phyloP scores from a whole-genome alignment of 306 rosid species.

The Begonia loranthoides region DNA sequence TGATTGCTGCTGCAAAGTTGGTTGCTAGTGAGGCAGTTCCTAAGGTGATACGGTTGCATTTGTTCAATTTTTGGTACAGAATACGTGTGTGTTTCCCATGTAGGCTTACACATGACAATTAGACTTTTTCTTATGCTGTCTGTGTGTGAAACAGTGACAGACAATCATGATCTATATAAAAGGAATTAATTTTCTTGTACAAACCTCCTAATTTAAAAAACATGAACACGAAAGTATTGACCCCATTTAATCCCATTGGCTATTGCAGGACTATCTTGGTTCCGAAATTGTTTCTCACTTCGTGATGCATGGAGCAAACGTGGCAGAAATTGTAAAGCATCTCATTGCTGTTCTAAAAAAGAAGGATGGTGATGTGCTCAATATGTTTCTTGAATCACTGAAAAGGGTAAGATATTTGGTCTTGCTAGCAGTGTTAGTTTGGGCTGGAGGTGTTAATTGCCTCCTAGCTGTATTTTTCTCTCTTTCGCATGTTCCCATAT shows the following conservation, averaged over 20 bases:
- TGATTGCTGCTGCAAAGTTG: constrained; percentile 73
- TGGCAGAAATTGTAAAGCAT: constrained; percentile 60
- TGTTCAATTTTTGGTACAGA: neutral
- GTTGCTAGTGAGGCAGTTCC: constrained; percentile 44
- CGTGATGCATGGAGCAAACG: constrained; percentile 68
- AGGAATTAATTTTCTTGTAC: too few relatives aligned
- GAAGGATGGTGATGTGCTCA: constrained; percentile 38
- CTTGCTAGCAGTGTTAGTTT: neutral
- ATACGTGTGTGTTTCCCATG: neutral
- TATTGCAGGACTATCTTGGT: constrained; percentile 75
- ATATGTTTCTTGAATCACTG: constrained; percentile 65
- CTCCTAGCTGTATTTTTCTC: neutral
- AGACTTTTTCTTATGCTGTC: too few relatives aligned
- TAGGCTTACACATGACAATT: too few relatives aligned
- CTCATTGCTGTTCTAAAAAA: constrained; percentile 59
- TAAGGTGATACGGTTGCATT: constrained; percentile 32
- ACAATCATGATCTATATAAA: too few relatives aligned
- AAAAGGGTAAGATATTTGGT: constrained; percentile 44
- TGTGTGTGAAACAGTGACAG: too few relatives aligned
- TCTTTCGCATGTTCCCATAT: too few relatives aligned
- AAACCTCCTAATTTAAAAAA: too few relatives aligned
- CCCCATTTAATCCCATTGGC: constrained; percentile 4
- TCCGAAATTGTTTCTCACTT: constrained; percentile 73
- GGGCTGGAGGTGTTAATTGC: too few relatives aligned
- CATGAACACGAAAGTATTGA: too few relatives aligned